Base-by-base conservation (phyloP, 345 rosid genomes). In the Brassica cretica region DNA sequence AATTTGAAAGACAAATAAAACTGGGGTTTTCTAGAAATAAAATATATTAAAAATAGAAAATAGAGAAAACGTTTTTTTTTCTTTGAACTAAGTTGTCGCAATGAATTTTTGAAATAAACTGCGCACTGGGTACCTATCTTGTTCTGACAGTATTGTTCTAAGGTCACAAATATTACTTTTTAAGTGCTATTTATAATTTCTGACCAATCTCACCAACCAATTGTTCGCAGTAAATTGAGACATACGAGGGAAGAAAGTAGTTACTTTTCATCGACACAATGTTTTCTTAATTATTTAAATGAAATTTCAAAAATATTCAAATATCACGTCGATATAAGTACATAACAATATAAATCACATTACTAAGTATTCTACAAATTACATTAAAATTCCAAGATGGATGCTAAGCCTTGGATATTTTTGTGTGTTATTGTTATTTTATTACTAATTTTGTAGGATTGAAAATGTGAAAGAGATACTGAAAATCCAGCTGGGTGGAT, bases 71-170 rank as follows among this genome's bases (percentile, higher is more conserved):
- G 29, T 24, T 33, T 49, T 66, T 29, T 24, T 32, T 19, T 32
- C 37, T 51, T 62, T 2, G 16, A 15, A 63, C 16, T 7, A 76
- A 30, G 63, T 15, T 24, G 21, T 62, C 2, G 18, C 15, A 15
- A 30, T 12, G 5, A 33, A 76, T 30, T 69, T 51, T 70, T 39
- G 35, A 63, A 63, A 70, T 16, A 49, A 62, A 25, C 55, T 16
- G 37, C 30, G 64, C 70, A 70, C 27, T 56, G 67, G 56, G 41
- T 35, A 65, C 72, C 29, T 65, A 35, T 62, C 30, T 55, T 39
- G 21, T 39, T 77, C 76, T 77, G 81, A 77, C 81, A 77, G 53
- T 37, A 70, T 53, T 70, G 59, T 64, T 35, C 55, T 75, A 25
- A 9, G 0, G 30, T 27, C 30, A 27, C 30, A 27, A 27, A 27